A percentile compares a stretch with the other conserved stretches of the same genome.
These are phyloP conservation scores for Boletus eberwhitei DNA, from an alignment of 768 basidiomycete species.

Conservation along the genomic window DNA sequence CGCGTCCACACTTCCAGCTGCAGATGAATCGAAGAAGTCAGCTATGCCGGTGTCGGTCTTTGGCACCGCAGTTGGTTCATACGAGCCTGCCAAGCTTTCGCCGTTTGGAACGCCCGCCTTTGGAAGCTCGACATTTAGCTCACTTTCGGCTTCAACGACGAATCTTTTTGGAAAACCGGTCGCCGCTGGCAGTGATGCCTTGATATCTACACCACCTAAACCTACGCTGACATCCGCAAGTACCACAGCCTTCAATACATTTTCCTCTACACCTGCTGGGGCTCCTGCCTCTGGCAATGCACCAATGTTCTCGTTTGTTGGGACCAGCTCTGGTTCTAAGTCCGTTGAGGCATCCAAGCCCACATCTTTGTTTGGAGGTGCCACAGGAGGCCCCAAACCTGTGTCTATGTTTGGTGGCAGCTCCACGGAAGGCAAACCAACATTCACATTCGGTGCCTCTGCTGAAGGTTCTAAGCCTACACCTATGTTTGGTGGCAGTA, in stretches of 20 bases:
- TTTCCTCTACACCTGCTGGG: constrained; percentile 16
- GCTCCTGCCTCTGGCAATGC: constrained; percentile 11
- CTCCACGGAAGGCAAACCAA: constrained; percentile 11
- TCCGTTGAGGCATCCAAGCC: constrained; percentile 15
- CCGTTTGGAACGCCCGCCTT: constrained; percentile 21
- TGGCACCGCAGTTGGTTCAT: constrained; percentile 13
- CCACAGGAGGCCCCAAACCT: background rate
- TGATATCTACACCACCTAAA: constrained; percentile 21
- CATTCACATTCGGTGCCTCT: constrained; percentile 11
- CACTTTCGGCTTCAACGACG: constrained; percentile 10
- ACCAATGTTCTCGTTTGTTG: constrained; percentile 22
- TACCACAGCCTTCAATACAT: constrained; percentile 13
- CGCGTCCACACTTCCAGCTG: constrained; percentile 8
- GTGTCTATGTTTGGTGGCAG: constrained; percentile 4
- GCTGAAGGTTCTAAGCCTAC: constrained; percentile 15
- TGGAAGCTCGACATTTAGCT: constrained; percentile 16
- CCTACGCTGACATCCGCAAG: constrained; percentile 11
- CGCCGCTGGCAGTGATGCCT: constrained; percentile 14
- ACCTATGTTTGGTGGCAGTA: constrained; percentile 4
- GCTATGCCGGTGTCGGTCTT: constrained; percentile 21
- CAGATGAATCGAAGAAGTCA: constrained; percentile 26
- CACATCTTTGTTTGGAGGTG: constrained; percentile 16
- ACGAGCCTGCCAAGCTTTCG: constrained; percentile 24
- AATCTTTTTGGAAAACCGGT: constrained; percentile 15
- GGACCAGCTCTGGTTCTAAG: constrained; percentile 12